Evolutionary conservation across 2,329 filamentous ascomycete species (phyloP).

Genomic region (Neopestalotiopsis sp.): DNA sequence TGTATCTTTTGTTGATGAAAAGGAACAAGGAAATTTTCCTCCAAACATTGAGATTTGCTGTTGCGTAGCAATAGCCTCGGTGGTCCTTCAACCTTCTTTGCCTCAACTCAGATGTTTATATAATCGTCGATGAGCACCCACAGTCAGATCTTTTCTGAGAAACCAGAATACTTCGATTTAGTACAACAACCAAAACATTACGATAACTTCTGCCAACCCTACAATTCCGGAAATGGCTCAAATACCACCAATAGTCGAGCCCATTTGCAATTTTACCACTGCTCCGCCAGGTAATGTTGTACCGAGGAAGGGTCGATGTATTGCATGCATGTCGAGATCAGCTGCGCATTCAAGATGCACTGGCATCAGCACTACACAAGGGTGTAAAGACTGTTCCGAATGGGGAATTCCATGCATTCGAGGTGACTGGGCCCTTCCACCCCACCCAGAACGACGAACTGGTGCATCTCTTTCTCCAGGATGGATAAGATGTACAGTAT

Average conservation of each 20-base stretch:
- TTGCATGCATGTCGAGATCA: neutral
- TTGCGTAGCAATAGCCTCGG: too few relatives aligned
- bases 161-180: neutral
- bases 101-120: too few relatives aligned
- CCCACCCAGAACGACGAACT: neutral
- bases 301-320: neutral
- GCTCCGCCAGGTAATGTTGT: neutral
- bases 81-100: too few relatives aligned
- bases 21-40: too few relatives aligned
- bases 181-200: neutral
- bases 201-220: neutral
- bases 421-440: neutral
- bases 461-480: neutral
- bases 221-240: neutral
- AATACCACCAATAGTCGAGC: neutral
- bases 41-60: too few relatives aligned
- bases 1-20: too few relatives aligned
- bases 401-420: neutral
- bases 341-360: neutral
- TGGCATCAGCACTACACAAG: neutral
- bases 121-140: too few relatives aligned
- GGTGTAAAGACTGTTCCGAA: neutral
- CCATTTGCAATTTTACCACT: neutral
- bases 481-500: neutral
- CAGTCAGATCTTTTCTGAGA: neutral